Conservation (phyloP, 2,329 filamentous ascomycete species). For the Diplocarpon rosae region DNA sequence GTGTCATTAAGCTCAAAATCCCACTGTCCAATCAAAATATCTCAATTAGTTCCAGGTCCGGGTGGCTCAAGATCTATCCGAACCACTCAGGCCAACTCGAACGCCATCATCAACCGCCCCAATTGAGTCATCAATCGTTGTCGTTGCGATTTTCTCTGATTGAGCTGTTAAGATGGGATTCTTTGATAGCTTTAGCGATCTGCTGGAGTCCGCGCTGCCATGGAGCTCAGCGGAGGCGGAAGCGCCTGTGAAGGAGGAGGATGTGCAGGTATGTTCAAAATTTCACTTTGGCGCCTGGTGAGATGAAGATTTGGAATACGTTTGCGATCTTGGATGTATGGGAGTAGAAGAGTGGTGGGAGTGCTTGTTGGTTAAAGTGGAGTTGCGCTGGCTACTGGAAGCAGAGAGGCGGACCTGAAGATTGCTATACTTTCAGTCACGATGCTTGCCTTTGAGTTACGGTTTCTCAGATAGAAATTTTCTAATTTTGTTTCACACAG, state of each 20-base stretch:
- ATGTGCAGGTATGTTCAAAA: constrained; percentile 9
- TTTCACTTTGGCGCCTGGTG: not conserved
- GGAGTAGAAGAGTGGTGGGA: not conserved
- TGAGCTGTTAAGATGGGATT: constrained; percentile 43
- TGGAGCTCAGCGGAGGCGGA: constrained; percentile 56
- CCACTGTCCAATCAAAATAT: constrained; percentile 19
- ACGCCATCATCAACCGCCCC: constrained; percentile 2
- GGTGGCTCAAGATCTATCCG: not conserved
- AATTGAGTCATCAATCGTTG: constrained; percentile 8
- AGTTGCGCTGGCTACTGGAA: not conserved
- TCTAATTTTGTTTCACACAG: constrained; percentile 4
- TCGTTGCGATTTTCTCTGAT: constrained; percentile 3
- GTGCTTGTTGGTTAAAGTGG: not conserved
- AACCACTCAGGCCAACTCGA: constrained; percentile 1
- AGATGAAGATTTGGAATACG: not conserved
- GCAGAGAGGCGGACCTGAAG: too few relatives aligned
- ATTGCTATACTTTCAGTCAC: too few relatives aligned
- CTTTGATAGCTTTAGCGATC: constrained; percentile 53
- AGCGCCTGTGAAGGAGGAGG: constrained; percentile 37
- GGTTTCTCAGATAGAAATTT: not conserved
- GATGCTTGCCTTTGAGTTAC: too few relatives aligned
- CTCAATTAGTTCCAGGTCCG: too few relatives aligned
- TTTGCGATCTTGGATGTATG: constrained; percentile 17
- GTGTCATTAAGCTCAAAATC: not conserved
- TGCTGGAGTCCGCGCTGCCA: constrained; percentile 53